Percentiles rank a stretch among this genome's conserved stretches.
Evolutionary conservation across 768 basidiomycete species (phyloP).

Genomic region (Pleurotus giganteus): DNA sequence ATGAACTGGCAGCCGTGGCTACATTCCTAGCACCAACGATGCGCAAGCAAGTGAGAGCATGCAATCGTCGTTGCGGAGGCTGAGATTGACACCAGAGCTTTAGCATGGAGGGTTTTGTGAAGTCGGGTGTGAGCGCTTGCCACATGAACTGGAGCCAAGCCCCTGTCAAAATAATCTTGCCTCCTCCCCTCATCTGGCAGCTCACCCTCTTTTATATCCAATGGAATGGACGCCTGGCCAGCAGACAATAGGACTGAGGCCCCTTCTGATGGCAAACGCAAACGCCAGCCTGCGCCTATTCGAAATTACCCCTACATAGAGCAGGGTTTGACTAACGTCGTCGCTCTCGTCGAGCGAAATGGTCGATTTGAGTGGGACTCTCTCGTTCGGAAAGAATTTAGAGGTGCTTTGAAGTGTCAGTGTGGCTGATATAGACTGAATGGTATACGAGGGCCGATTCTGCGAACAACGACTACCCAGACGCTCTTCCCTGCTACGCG

Average conservation of each 20-base stretch:
- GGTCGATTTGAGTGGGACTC: constrained; percentile 54
- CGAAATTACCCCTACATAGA: constrained; percentile 54
- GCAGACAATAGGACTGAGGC: constrained; percentile 39
- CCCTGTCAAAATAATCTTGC: background rate
- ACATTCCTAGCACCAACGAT: constrained; percentile 33
- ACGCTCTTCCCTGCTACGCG: constrained; percentile 62
- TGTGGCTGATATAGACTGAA: constrained; percentile 5
- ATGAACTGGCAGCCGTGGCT: constrained; percentile 28
- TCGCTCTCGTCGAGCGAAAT: constrained; percentile 46
- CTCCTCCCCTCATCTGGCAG: background rate
- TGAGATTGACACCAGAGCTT: constrained; percentile 3
- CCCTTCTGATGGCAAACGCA: constrained; percentile 18
- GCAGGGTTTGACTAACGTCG: constrained; percentile 53
- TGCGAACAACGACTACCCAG: constrained; percentile 27
- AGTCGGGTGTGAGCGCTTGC: background rate
- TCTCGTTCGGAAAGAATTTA: constrained; percentile 26
- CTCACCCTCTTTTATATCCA: constrained; percentile 11
- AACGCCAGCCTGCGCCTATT: constrained; percentile 24
- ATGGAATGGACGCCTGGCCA: constrained; percentile 83
- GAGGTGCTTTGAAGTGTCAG: constrained; percentile 18
- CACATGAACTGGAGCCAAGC: background rate
- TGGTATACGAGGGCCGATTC: background rate
- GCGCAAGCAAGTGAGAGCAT: constrained; percentile 31
- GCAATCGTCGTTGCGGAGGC: background rate
- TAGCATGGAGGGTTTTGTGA: background rate